A percentile compares a stretch with the other conserved stretches of the same genome.
These are phyloP conservation scores for Diaporthe ilicicola DNA, from an alignment of 2,329 filamentous ascomycete genomes.

Conservation along the genomic window DNA sequence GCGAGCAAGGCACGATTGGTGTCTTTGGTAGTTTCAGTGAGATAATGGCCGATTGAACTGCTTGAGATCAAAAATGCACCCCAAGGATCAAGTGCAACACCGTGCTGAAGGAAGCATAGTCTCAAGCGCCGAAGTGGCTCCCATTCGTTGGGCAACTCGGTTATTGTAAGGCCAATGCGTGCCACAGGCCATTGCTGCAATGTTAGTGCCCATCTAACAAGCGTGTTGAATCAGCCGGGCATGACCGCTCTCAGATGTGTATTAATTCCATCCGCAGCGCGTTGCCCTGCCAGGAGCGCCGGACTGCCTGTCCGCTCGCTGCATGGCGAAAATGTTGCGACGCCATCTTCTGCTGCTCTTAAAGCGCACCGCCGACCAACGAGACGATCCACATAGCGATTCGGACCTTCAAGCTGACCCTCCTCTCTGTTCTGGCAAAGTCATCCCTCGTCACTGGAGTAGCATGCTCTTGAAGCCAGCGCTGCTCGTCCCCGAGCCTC, in stretches of 20 bases:
- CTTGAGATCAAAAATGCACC: not conserved
- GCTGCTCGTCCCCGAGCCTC: slow-evolving; percentile 80
- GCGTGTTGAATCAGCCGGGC: not conserved
- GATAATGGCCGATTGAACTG: too few relatives aligned
- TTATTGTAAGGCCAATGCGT: not conserved
- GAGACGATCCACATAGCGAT: slow-evolving; percentile 95
- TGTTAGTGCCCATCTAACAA: too few relatives aligned
- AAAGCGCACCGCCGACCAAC: slow-evolving; percentile 87
- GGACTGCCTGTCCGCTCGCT: not conserved
- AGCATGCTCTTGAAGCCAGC: slow-evolving; percentile 81
- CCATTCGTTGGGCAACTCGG: not conserved
- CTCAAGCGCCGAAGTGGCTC: too few relatives aligned
- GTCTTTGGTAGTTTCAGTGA: not conserved
- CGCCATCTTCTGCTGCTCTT: slow-evolving; percentile 35
- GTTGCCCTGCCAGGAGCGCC: not conserved
- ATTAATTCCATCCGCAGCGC: too few relatives aligned
- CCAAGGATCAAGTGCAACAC: not conserved
- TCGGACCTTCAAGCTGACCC: slow-evolving; percentile 85
- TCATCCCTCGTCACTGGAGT: slow-evolving; percentile 76
- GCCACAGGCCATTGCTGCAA: too few relatives aligned
- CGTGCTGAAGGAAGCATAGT: not conserved
- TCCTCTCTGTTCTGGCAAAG: slow-evolving; percentile 81
- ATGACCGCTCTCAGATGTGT: not conserved
- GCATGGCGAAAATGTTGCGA: not conserved
- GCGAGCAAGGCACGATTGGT: not conserved